phyloP scores from a whole-genome alignment of 2,329 filamentous ascomycete genomes.

The Paecilomyces fulvus region DNA sequence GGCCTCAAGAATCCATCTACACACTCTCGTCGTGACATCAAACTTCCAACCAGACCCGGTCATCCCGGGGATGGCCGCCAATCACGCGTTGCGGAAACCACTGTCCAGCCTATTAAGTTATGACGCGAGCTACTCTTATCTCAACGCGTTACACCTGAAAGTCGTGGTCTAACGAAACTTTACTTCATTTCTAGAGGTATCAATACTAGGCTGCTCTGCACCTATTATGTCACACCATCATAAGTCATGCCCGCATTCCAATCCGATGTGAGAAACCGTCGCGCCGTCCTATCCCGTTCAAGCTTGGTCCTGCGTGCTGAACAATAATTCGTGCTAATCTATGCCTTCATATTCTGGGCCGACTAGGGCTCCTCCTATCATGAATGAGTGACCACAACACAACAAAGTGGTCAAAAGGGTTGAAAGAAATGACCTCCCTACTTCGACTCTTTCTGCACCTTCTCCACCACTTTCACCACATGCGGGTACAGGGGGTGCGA shows the following conservation, averaged over 20 bases:
- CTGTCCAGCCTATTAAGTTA: not conserved
- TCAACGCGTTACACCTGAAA: not conserved
- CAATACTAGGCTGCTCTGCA: constrained; percentile 9
- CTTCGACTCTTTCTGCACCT: constrained; percentile 57
- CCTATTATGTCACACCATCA: constrained; percentile 11
- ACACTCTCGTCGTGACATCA: too few relatives aligned
- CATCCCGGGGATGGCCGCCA: not conserved
- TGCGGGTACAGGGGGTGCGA: constrained; percentile 68
- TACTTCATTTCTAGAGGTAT: not conserved
- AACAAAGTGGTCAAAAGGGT: not conserved
- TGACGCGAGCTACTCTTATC: not conserved
- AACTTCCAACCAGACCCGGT: not conserved
- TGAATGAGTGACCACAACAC: not conserved
- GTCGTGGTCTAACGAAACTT: not conserved
- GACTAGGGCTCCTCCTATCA: not conserved
- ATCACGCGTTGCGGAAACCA: not conserved
- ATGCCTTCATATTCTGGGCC: not conserved
- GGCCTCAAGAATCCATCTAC: too few relatives aligned
- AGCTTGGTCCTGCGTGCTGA: not conserved
- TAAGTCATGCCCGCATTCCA: constrained; percentile 6
- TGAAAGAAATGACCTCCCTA: constrained; percentile 12
- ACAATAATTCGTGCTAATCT: not conserved
- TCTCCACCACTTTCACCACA: constrained; percentile 69
- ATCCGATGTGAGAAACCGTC: constrained; percentile 13
- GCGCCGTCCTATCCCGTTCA: constrained; percentile 19